Evolutionary conservation across 2,329 filamentous ascomycete genomes (phyloP).

Genomic region (Aureobasidium pullulans): DNA sequence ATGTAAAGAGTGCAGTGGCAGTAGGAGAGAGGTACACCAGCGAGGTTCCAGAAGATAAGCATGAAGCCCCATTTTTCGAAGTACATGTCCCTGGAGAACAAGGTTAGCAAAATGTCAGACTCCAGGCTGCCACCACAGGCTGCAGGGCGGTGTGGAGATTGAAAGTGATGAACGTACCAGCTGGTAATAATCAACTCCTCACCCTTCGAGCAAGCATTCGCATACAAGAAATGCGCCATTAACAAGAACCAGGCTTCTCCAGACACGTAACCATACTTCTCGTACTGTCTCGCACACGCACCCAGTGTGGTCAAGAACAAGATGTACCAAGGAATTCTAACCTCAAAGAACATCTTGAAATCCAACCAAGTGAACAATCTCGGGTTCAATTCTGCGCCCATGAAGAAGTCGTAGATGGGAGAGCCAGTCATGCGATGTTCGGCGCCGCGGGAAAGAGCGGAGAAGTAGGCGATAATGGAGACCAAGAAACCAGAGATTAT

Average conservation of each 20-base stretch:
- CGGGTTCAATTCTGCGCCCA: slow-evolving; percentile 74
- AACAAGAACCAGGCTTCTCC: slow-evolving; percentile 77
- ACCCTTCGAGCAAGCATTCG: slow-evolving; percentile 78
- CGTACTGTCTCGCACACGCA: slow-evolving; percentile 69
- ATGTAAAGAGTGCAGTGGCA: slow-evolving; percentile 11
- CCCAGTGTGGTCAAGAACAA: slow-evolving; percentile 66
- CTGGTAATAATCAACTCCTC: slow-evolving; percentile 80
- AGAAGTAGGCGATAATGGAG: slow-evolving; percentile 72
- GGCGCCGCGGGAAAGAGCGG: slow-evolving; percentile 65
- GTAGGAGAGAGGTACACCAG: slow-evolving; percentile 9
- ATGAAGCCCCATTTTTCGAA: slow-evolving; percentile 13
- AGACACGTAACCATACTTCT: slow-evolving; percentile 71
- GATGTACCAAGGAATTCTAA: slow-evolving; percentile 80
- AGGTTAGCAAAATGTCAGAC: no score
- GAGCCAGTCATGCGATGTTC: slow-evolving; percentile 84
- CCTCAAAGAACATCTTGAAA: slow-evolving; percentile 88
- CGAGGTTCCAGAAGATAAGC: slow-evolving; percentile 13
- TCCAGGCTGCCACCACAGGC: no score
- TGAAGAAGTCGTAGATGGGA: slow-evolving; percentile 73
- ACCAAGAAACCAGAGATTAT: slow-evolving; percentile 80
- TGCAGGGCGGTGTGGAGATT: no score
- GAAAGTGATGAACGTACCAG: slow-evolving; percentile 44
- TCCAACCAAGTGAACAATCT: slow-evolving; percentile 63
- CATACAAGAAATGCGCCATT: slow-evolving; percentile 79
- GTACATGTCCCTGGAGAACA: slow-evolving; percentile 9